phyloP scores from a whole-genome alignment of 177 flowering plant species.

The Vitis hybrid region DNA sequence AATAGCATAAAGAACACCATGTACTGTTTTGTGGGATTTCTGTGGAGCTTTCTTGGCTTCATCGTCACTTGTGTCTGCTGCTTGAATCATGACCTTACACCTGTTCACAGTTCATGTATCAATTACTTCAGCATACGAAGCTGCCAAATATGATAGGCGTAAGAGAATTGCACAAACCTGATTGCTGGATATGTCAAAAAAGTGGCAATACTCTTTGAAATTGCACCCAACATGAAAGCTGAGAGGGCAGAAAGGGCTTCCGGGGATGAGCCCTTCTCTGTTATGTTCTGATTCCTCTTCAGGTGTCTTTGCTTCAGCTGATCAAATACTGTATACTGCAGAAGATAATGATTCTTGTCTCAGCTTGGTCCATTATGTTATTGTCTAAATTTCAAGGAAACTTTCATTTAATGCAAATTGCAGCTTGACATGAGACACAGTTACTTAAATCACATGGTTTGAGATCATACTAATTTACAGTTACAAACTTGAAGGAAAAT shows the following conservation, averaged over 20 bases:
- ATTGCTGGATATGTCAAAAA: slow-evolving; percentile 50
- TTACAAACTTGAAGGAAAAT: neutral
- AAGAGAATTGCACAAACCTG: slow-evolving; percentile 23
- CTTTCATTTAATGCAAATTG: neutral
- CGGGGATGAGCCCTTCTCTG: slow-evolving; percentile 24
- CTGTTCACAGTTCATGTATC: slow-evolving; percentile 16
- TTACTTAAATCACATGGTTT: neutral
- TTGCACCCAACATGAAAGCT: slow-evolving; percentile 47
- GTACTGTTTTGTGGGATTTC: slow-evolving; percentile 30
- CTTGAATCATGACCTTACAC: slow-evolving; percentile 63
- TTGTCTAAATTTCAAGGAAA: neutral
- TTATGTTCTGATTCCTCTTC: slow-evolving; percentile 13
- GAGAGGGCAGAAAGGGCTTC: slow-evolving; percentile 41
- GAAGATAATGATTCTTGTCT: neutral
- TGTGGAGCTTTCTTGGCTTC: slow-evolving; percentile 13
- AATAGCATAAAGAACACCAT: slow-evolving; percentile 27
- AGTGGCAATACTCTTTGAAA: slow-evolving; percentile 49
- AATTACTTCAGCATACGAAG: neutral
- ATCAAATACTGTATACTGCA: slow-evolving; percentile 53
- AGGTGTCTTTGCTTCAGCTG: slow-evolving; percentile 42
- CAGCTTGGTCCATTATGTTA: neutral
- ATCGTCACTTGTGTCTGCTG: slow-evolving; percentile 35
- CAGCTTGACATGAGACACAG: neutral
- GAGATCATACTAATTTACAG: neutral
- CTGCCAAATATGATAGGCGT: neutral